Evolutionary conservation across 257 asterid species (phyloP), one percentile per base, ranked within the genome.

Genomic region (Fraxinus anomala): DNA sequence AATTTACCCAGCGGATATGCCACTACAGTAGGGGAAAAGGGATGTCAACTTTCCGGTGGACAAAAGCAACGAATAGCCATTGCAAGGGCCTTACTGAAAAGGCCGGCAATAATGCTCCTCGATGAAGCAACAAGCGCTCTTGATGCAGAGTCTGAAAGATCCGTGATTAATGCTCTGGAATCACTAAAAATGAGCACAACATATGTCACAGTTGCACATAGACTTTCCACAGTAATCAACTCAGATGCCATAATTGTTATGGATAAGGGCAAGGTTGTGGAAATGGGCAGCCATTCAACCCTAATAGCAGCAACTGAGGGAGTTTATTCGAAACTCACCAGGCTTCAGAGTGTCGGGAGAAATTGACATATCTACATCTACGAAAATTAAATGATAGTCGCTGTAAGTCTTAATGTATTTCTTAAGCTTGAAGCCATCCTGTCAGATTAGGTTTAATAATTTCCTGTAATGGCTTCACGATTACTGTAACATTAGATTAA

Each of bases 61-160:
- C 97, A 90, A 67, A 91, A 93, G 81, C 98, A 93, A 78, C 77
- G 93, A 78, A 81, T 90, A 87, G 97, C 92, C 56, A 89, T 91
- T 70, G 92, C 93, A 26, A 83, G 93, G 83, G 91, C 89, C 76
- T 80, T 90, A 76, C 77, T 90, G 77, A 93, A 85, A 76, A 93
- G 83, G 78, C 97, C 97, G 23, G 88, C 83, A 40, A 88, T 89
- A 80, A 76, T 93, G 91, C 88, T 91, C 65, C 93, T 88, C 13
- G 94, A 93, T 75, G 97, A 92, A 83, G 96, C 97, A 74, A 93
- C 98, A 73, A 93, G 96, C 75, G 97, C 96, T 47, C 92, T 91
- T 4, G 98, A 93, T 74, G 88, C 93, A 1, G 91, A 89, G 87
- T 91, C 98, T 6, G 94, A 93, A 83, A 88, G 90, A 82, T 83